These are phyloP conservation scores for Misopates orontium DNA, from an alignment of 257 asterid species.

Conservation along the genomic window DNA sequence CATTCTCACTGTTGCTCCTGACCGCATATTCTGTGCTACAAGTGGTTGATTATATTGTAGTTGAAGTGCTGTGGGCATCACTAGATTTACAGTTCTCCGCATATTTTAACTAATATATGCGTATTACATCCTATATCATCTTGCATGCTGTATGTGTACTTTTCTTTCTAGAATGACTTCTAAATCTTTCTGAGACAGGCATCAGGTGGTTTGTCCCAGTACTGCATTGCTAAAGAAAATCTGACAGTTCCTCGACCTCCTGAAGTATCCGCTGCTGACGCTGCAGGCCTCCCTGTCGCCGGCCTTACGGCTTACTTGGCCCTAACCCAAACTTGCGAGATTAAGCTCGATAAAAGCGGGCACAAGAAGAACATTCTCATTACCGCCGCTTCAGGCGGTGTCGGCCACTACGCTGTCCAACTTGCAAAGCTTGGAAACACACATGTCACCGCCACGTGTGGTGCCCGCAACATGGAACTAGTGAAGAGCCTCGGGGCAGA, in stretches of 20 bases:
- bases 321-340: constrained; percentile 41
- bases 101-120: too few species aligned
- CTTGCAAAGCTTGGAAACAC: constrained; percentile 69
- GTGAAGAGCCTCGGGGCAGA: constrained; percentile 73
- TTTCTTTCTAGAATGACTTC: too few species aligned
- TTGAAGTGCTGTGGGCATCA: background rate
- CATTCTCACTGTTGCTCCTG: too few species aligned
- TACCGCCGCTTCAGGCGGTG: constrained; percentile 78
- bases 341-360: constrained; percentile 49
- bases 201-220: constrained; percentile 74
- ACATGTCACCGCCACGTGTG: constrained; percentile 80
- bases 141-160: too few species aligned
- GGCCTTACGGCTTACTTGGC: constrained; percentile 59
- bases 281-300: constrained; percentile 58
- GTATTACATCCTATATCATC: too few species aligned
- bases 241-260: constrained; percentile 51
- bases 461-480: constrained; percentile 64
- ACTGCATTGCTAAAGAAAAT: constrained; percentile 52
- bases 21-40: too few species aligned
- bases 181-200: constrained; percentile 25
- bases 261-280: constrained; percentile 60
- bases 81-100: background rate
- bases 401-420: constrained; percentile 73
- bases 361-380: constrained; percentile 56
- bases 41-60: background rate